Evolutionary conservation across 2,329 filamentous ascomycete genomes (phyloP).

Genomic region (Coleophoma crateriformis): DNA sequence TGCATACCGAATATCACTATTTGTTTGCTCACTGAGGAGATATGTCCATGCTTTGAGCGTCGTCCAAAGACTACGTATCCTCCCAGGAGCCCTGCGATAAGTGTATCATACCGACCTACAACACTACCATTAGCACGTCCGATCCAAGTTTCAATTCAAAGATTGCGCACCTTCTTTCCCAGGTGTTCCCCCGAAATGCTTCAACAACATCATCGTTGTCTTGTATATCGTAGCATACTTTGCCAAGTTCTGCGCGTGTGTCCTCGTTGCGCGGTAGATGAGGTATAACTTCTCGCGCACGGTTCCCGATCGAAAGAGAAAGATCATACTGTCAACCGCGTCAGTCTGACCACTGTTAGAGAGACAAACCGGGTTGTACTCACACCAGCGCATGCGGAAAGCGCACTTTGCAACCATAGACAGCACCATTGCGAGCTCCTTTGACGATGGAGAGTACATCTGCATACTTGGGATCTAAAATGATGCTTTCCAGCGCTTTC

Average conservation of each 20-base stretch:
- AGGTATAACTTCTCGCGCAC: slow-evolving; percentile 71
- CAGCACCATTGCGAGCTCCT: slow-evolving; percentile 90
- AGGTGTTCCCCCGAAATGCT: slow-evolving; percentile 50
- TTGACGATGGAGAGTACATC: slow-evolving; percentile 83
- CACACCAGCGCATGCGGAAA: slow-evolving; percentile 95
- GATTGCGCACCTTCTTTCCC: slow-evolving; percentile 49
- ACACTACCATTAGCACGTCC: no score
- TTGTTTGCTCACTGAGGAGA: slow-evolving; percentile 85
- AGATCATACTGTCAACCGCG: slow-evolving; percentile 67
- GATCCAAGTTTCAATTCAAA: no score
- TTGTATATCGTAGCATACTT: slow-evolving; percentile 93
- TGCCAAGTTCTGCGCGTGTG: slow-evolving; percentile 87
- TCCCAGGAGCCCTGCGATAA: slow-evolving; percentile 80
- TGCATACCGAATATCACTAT: slow-evolving; percentile 76
- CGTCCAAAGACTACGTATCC: slow-evolving; percentile 89
- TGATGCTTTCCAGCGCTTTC: slow-evolving; percentile 61
- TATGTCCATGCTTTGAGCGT: slow-evolving; percentile 57
- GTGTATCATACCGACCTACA: slow-evolving; percentile 72
- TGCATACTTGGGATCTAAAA: slow-evolving; percentile 80
- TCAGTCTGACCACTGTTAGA: neutral
- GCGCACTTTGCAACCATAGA: slow-evolving; percentile 95
- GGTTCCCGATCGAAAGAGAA: slow-evolving; percentile 88
- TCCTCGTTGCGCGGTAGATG: slow-evolving; percentile 79
- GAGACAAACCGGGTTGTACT: slow-evolving; percentile 14
- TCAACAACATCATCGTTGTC: slow-evolving; percentile 68